phyloP scores from a whole-genome alignment of 768 basidiomycete species.

The Suillus decipiens region DNA sequence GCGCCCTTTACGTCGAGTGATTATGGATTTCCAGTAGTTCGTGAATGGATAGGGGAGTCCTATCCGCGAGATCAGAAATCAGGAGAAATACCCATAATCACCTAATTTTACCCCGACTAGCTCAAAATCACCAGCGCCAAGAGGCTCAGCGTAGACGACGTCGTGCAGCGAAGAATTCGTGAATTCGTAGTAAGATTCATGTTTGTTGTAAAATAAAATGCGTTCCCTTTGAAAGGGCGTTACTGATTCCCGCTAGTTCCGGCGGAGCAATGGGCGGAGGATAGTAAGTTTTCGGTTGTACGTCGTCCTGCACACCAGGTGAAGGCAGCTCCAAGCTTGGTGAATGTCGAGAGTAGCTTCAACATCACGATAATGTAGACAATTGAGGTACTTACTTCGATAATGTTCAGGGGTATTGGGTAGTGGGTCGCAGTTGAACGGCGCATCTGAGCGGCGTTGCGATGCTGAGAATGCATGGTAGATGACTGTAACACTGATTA shows the following conservation, averaged over 20 bases:
- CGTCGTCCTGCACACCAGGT: constrained; percentile 9
- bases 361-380: not conserved
- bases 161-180: constrained; percentile 74
- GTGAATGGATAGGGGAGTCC: constrained; percentile 52
- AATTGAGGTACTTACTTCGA: constrained; percentile 19
- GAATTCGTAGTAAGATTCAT: constrained; percentile 66
- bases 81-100: constrained; percentile 10
- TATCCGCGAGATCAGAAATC: constrained; percentile 23
- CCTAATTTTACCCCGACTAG: constrained; percentile 60
- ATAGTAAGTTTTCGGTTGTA: constrained; percentile 24
- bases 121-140: constrained; percentile 64
- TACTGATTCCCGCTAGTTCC: constrained; percentile 28
- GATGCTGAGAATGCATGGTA: too few species aligned
- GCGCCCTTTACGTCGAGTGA: constrained; percentile 10
- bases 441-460: constrained; percentile 9
- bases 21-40: not conserved
- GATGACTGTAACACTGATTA: too few species aligned
- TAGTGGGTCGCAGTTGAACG: constrained; percentile 27
- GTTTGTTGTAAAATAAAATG: constrained; percentile 66
- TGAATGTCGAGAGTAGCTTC: constrained; percentile 13
- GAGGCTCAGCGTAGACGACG: constrained; percentile 60
- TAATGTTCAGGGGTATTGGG: constrained; percentile 21
- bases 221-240: constrained; percentile 35
- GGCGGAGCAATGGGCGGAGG: constrained; percentile 36
- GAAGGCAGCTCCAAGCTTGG: constrained; percentile 19